Evolutionary conservation across 345 rosid species (phyloP).

Genomic region (Boechera divaricarpa): DNA sequence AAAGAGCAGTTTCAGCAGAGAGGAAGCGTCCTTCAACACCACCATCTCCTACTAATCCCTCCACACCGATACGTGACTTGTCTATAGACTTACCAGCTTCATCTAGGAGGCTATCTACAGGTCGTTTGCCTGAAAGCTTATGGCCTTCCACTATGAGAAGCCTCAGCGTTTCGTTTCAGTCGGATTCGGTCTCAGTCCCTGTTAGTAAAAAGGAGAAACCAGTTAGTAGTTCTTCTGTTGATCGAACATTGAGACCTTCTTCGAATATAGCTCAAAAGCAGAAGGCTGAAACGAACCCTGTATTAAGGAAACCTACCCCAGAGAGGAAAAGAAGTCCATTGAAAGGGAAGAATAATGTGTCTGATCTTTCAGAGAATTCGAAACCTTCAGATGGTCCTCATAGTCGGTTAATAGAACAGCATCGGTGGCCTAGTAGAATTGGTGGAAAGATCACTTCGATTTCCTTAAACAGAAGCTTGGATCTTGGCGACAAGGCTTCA

Average conservation of each 20-base stretch:
- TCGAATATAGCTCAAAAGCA: conserved; percentile 80
- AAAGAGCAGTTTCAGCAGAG: conserved; percentile 86
- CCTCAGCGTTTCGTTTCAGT: conserved; percentile 94
- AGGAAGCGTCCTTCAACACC: conserved; percentile 89
- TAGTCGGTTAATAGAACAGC: conserved; percentile 83
- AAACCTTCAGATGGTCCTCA: conserved; percentile 77
- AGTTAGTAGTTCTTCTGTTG: conserved; percentile 54
- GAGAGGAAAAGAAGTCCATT: conserved; percentile 88
- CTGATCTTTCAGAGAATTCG: conserved; percentile 91
- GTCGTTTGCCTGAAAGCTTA: conserved; percentile 83
- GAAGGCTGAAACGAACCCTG: conserved; percentile 53
- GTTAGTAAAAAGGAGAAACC: conserved; percentile 86
- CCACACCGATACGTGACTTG: conserved; percentile 76
- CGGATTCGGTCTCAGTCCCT: conserved; percentile 82
- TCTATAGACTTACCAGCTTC: conserved; percentile 57
- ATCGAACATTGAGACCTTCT: conserved; percentile 84
- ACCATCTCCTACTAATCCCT: conserved; percentile 62
- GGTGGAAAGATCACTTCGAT: conserved; percentile 63
- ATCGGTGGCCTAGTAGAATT: conserved; percentile 88
- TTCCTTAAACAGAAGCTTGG: conserved; percentile 61
- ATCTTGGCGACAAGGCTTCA: conserved; percentile 61
- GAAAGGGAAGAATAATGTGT: conserved; percentile 70
- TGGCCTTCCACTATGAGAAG: conserved; percentile 99
- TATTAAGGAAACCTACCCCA: conserved; percentile 71
- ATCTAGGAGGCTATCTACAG: conserved; percentile 67